Evolutionary conservation across 495 filamentous ascomycete species (phyloP), one percentile per base, ranked within the genome.

Genomic region (Lasiosphaeriaceae sp.): DNA sequence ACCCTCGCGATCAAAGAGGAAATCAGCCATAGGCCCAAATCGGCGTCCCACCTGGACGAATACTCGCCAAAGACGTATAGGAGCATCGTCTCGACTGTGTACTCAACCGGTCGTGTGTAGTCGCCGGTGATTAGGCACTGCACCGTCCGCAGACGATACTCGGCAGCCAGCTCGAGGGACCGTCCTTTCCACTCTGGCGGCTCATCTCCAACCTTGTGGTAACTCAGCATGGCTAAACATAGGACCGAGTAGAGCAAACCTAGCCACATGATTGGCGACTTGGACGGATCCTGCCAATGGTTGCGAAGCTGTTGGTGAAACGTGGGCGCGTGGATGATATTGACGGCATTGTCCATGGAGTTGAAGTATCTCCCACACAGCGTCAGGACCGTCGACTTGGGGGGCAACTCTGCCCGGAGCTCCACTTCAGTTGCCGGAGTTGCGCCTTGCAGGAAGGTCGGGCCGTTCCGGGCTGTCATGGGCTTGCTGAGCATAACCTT

Each of bases 201-300:
- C 67, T 96, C 93, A 64, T 97, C 94, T 16, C 90, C 90, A 58
- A 94, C 89, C 52, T 86, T 85, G 67, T 89, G 79, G 68, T 96
- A 97, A 41, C 93, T 96, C 50, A 95, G 81, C 83, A 97, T 87
- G 2, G 95, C 90, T 22, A 97, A 74, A 64, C 89, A 88, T 77
- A 97, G 82, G 74, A 97, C 87, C 3, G 89, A 83, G 71, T 90
- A 97, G 11, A 94, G 78, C 66, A 97, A 77, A 7, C 88, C 93
- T 59, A 99, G 78, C 95, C 94, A 97, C 55, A 92, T 88, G 24
- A 92, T 81, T 35, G 85, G 83, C 2, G 89, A 89, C 63, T 89
- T 85, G 11, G 80, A 78, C 9, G 93, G 92, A 67, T 91, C 85
- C 66, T 87, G 81, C 92, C 92, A 97, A 66, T 96, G 89, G 61